Conservation (phyloP, 371 early-diverging fungal genomes). For the Mortierella sp. region DNA sequence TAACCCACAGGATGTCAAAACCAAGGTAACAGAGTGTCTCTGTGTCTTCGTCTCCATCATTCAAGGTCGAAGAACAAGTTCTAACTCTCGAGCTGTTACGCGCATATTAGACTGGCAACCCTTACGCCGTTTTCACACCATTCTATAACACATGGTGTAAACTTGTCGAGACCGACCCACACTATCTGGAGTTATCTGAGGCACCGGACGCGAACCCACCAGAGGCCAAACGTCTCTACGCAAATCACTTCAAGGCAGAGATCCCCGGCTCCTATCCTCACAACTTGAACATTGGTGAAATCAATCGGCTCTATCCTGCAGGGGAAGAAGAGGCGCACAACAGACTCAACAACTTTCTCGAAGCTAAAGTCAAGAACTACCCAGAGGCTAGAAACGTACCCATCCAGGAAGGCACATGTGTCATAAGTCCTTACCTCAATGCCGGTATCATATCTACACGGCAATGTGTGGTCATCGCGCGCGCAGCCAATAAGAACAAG, state of each 20-base stretch:
- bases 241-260: slow-evolving; percentile 38
- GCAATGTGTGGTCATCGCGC: slow-evolving; percentile 58
- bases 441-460: slow-evolving; percentile 62
- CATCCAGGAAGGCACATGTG: slow-evolving; percentile 33
- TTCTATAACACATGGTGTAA: slow-evolving; percentile 57
- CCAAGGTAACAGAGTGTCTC: slow-evolving; percentile 45
- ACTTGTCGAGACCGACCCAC: slow-evolving; percentile 33
- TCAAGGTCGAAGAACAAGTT: no score
- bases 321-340: slow-evolving; percentile 52
- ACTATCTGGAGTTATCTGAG: slow-evolving; percentile 30
- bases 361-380: slow-evolving; percentile 31
- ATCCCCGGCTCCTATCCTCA: slow-evolving; percentile 55
- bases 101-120: slow-evolving; percentile 52
- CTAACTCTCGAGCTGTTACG: no score
- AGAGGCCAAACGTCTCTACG: slow-evolving; percentile 21
- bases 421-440: slow-evolving; percentile 52
- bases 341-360: slow-evolving; percentile 38
- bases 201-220: slow-evolving; percentile 24
- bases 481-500: slow-evolving; percentile 55
- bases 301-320: slow-evolving; percentile 48
- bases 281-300: slow-evolving; percentile 14
- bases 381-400: slow-evolving; percentile 40
- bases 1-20: slow-evolving; percentile 57
- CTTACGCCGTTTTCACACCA: slow-evolving; percentile 57
- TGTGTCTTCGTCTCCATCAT: no score